Conservation (phyloP, 257 asterid genomes). For the Penstemon eatonii region DNA sequence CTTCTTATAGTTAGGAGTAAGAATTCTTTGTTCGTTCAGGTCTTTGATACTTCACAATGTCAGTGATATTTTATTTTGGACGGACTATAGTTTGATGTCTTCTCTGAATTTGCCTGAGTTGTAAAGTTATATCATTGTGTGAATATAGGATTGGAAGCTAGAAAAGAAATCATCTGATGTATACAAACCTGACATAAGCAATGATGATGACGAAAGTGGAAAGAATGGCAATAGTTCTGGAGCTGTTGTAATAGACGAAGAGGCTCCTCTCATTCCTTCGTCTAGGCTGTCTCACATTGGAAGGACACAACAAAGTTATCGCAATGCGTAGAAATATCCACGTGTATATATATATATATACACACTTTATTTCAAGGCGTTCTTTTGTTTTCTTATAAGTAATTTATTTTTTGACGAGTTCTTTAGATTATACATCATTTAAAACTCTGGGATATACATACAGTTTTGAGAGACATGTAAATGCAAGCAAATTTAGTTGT, state of each 20-base stretch:
- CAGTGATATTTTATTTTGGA: too few species aligned
- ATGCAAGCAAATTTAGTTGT: background rate
- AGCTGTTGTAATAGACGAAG: constrained; percentile 50
- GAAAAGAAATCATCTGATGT: constrained; percentile 80
- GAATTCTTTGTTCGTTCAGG: too few species aligned
- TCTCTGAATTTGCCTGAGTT: background rate
- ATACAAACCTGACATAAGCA: constrained; percentile 40
- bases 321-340: constrained; percentile 27
- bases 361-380: background rate
- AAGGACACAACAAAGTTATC: constrained; percentile 48
- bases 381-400: constrained; percentile 1
- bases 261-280: constrained; percentile 56
- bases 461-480: background rate
- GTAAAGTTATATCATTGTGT: background rate
- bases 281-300: constrained; percentile 68
- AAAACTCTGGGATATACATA: background rate
- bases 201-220: constrained; percentile 27
- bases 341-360: background rate
- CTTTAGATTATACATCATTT: background rate
- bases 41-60: too few species aligned
- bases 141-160: constrained; percentile 59
- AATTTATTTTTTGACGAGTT: background rate
- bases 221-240: constrained; percentile 4
- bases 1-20: background rate
- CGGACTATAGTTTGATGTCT: too few species aligned